phyloP scores from a whole-genome alignment of 2,329 filamentous ascomycete genomes.

The Pseudogymnoascus sp. region DNA sequence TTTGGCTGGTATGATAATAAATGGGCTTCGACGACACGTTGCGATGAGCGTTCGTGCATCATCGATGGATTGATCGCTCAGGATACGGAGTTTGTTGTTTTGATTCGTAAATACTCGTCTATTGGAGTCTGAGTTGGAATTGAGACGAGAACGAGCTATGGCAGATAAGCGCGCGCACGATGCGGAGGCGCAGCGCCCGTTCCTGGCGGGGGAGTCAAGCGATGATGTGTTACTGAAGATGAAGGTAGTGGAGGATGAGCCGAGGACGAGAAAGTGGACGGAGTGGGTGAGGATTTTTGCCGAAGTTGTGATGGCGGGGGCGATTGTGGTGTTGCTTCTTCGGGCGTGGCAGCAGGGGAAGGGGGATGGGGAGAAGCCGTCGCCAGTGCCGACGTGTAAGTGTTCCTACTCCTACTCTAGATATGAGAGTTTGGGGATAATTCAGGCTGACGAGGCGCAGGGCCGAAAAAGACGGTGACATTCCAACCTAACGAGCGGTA shows the following conservation, averaged over 20 bases:
- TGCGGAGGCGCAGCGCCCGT: constrained; percentile 3
- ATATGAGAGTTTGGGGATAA: neutral
- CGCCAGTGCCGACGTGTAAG: neutral
- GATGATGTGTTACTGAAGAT: neutral
- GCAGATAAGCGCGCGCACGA: neutral
- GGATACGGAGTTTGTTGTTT: neutral
- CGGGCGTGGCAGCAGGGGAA: neutral
- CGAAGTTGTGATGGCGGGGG: neutral
- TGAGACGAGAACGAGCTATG: neutral
- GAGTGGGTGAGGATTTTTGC: neutral
- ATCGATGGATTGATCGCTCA: neutral
- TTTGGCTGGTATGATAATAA: neutral
- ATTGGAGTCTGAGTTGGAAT: neutral
- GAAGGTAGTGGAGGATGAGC: neutral
- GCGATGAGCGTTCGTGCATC: neutral
- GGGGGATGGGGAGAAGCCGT: neutral
- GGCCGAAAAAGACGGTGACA: constrained; percentile 9
- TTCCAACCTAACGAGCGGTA: constrained; percentile 13
- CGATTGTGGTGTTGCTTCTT: neutral
- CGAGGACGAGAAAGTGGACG: neutral
- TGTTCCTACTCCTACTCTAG: neutral
- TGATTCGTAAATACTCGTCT: neutral
- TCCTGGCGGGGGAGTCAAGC: neutral
- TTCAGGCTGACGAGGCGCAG: neutral
- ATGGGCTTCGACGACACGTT: neutral